These are phyloP conservation scores for Epichloe uncinata DNA, from an alignment of 2,329 filamentous ascomycete genomes.

Conservation along the genomic window DNA sequence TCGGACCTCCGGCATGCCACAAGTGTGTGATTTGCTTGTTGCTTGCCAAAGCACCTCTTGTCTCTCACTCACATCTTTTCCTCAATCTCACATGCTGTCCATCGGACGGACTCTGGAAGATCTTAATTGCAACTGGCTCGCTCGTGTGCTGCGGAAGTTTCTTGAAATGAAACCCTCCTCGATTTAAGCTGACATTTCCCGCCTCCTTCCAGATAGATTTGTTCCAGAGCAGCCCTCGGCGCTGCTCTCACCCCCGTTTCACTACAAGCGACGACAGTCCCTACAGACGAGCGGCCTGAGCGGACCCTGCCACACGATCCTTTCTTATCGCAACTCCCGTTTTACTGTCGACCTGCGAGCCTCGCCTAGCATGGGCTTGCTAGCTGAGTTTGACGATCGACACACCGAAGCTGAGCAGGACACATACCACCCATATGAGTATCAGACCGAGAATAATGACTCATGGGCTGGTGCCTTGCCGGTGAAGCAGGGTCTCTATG, in stretches of 20 bases:
- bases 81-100: too few species aligned
- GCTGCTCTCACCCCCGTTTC: slow-evolving; percentile 12
- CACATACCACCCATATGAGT: slow-evolving; percentile 62
- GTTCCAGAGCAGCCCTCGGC: slow-evolving; percentile 12
- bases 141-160: background rate
- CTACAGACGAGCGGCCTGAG: slow-evolving; percentile 2
- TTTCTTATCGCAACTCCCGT: background rate
- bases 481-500: slow-evolving; percentile 96
- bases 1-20: background rate
- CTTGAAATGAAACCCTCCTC: background rate
- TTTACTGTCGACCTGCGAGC: slow-evolving; percentile 9
- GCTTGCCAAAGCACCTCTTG: background rate
- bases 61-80: background rate
- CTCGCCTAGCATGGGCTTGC: slow-evolving; percentile 57
- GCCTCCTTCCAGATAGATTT: slow-evolving; percentile 5
- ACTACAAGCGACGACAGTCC: slow-evolving; percentile 2
- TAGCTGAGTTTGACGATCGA: slow-evolving; percentile 56
- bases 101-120: too few species aligned
- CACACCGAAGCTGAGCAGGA: slow-evolving; percentile 48
- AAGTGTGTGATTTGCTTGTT: background rate
- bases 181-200: slow-evolving; percentile 1
- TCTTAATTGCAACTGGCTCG: too few species aligned
- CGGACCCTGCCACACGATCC: slow-evolving; percentile 1
- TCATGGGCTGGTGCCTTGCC: slow-evolving; percentile 93
- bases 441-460: slow-evolving; percentile 69